phyloP scores from a whole-genome alignment of 2,329 filamentous ascomycete genomes.

The Cladosporium halotolerans region DNA sequence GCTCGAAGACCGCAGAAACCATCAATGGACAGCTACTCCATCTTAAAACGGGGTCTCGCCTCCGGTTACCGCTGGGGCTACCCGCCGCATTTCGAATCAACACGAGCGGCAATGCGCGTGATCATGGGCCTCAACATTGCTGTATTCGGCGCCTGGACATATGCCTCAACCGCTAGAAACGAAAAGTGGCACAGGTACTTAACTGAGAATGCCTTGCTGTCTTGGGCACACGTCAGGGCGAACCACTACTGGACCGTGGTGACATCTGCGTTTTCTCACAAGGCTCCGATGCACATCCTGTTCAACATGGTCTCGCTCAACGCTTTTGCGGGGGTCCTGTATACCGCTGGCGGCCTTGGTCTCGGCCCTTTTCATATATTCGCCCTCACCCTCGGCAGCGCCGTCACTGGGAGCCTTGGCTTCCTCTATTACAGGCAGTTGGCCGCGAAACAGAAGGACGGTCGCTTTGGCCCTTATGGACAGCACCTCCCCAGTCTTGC shows the following conservation, averaged over 20 bases:
- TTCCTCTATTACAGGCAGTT: constrained; percentile 18
- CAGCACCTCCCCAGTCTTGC: background rate
- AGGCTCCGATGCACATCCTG: constrained; percentile 30
- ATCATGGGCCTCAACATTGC: constrained; percentile 37
- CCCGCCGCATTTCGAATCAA: background rate
- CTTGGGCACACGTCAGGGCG: constrained; percentile 21
- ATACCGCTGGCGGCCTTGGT: constrained; percentile 13
- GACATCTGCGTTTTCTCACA: constrained; percentile 37
- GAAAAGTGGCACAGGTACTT: constrained; percentile 16
- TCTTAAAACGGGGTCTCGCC: too few species aligned
- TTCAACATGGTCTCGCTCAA: constrained; percentile 39
- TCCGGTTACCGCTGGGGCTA: background rate
- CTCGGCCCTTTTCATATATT: constrained; percentile 24
- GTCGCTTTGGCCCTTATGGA: background rate
- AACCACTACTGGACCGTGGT: constrained; percentile 35
- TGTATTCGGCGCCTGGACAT: constrained; percentile 35
- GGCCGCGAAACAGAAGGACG: background rate
- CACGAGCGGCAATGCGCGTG: background rate
- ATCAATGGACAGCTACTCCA: background rate
- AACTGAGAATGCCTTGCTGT: constrained; percentile 30
- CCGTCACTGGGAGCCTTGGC: constrained; percentile 19
- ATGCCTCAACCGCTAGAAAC: constrained; percentile 21
- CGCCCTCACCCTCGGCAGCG: constrained; percentile 22
- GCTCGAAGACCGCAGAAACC: background rate
- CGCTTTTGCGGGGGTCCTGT: constrained; percentile 32